Base-by-base conservation (phyloP, 108 stramenopile genomes). In the Epithemia pelagica region DNA sequence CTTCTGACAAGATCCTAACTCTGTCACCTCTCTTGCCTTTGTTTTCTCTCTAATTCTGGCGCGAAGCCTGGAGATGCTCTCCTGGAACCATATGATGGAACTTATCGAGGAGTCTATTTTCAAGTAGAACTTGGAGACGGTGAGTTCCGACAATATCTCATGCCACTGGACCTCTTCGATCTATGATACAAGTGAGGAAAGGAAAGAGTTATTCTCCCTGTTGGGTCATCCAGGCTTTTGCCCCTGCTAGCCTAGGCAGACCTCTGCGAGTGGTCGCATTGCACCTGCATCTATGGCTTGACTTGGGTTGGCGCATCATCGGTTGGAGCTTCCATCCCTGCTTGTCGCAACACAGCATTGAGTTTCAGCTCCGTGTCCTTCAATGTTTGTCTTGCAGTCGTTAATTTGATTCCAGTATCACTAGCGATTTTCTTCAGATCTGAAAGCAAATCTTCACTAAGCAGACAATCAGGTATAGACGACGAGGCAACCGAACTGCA, bases 81-180 rank as follows among this genome's bases (percentile, higher is more conserved):
- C 64, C 62, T 91, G 58, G 90, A 94, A 65, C 64, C 57, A 58
- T 94, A 94, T 69, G 89, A 91, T 71, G 92, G 92, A 25, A 80
- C 74, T 24, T 94, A 86, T 65, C 77, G 92, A 65, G 92, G 92
- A 7, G 86, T 94, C 22, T 94, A 94, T 65, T 84, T 91, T 61
- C 87, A 87, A 69, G 89, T 91, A 57, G 89, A 94, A 66, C 75
- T 94, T 62, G 54, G 54, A 31, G 92, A 94, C 62, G 88, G 76
- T 0, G 90, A 66, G 24, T 94, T 90, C 72, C 82, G 90, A 54
- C 92, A 94, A 68, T 91, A 76, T 66, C 53, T 78, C 53, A 71
- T 78, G 2, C 82, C 82, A 1, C 62, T 82, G 62, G 75, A 82
- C 52, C 59, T 62, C 0, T 82, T 78, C 19, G 58, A 29, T 18